Conservation (phyloP, 1,139 yeast genomes). For the Protomyces macrosporus region DNA sequence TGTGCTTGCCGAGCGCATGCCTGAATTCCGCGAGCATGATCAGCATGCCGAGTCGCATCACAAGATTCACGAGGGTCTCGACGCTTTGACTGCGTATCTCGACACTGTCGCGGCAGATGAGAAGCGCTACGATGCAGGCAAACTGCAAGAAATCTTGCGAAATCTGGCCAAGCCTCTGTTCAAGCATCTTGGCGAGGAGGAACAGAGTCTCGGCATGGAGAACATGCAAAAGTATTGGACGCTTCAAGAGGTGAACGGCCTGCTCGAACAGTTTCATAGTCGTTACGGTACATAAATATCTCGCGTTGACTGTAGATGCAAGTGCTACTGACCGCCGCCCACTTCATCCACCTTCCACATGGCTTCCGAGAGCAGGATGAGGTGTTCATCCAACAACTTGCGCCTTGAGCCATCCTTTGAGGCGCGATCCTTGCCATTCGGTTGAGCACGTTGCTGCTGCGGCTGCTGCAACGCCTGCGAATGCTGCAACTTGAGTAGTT, state of each 20-base stretch:
- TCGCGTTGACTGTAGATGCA: not conserved
- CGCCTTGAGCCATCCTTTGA: not conserved
- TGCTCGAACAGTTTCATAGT: not conserved
- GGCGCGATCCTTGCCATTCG: not conserved
- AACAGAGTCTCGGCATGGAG: not conserved
- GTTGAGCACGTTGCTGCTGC: not conserved
- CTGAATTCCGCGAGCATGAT: constrained; percentile 1
- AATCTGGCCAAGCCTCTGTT: not conserved
- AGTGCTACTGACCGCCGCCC: not conserved
- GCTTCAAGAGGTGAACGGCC: constrained; percentile 13
- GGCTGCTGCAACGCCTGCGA: constrained; percentile 12
- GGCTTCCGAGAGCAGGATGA: not conserved
- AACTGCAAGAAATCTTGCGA: not conserved
- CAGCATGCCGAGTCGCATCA: not conserved
- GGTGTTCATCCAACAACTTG: constrained; percentile 9
- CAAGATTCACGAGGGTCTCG: constrained; percentile 14
- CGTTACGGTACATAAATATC: not conserved
- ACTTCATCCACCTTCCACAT: not conserved
- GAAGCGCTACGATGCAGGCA: not conserved
- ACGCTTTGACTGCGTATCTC: not conserved
- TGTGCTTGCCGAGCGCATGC: constrained; percentile 13
- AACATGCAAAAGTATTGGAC: constrained; percentile 21
- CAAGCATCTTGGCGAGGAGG: constrained; percentile 18
- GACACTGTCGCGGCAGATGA: not conserved
- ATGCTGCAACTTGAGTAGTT: constrained; percentile 17